Evolutionary conservation across 148 eudicot genomes (phyloP), one percentile per base, ranked within the genome.

Genomic region (Nepenthes gracilis): DNA sequence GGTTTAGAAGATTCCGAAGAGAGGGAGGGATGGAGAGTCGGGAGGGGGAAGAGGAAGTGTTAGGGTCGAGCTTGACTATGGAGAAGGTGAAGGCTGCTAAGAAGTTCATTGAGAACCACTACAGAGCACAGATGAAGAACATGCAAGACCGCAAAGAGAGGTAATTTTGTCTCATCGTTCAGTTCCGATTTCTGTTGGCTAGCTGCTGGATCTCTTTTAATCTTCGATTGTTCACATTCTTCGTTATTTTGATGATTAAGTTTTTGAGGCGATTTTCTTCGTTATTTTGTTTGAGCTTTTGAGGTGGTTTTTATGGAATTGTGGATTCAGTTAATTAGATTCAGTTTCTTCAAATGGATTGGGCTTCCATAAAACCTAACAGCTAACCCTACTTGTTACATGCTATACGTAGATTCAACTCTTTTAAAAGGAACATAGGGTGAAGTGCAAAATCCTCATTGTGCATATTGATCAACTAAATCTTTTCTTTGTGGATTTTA

Each of bases 51-150:
- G 87, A 87, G 11, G 97, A 87, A 68, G 77, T 78, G 69, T 64
- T 79, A 38, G 97, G 97, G 10, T 91, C 97, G 37, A 91, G 80
- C 75, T 83, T 87, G 72, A 91, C 97, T 5, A 87, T 91, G 97
- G 97, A 91, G 73, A 88, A 80, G 69, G 96, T 91, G 59, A 85
- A 92, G 38, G 96, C 96, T 5, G 97, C 97, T 2, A 91, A 91
- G 71, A 83, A 91, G 72, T 91, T 70, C 78, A 91, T 91, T 64
- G 97, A 91, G 76, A 91, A 91, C 64, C 97, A 87, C 73, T 91
- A 87, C 66, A 85, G 85, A 55, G 77, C 88, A 72, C 96, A 87
- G 74, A 85, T 72, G 87, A 91, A 91, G 75, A 87, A 83, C 79
- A 87, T 91, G 64, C 88, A 83, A 54, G 97, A 91, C 35, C 51